These are phyloP conservation scores for Spathaspora boniae DNA, from an alignment of 805 yeast species.

Conservation along the genomic window DNA sequence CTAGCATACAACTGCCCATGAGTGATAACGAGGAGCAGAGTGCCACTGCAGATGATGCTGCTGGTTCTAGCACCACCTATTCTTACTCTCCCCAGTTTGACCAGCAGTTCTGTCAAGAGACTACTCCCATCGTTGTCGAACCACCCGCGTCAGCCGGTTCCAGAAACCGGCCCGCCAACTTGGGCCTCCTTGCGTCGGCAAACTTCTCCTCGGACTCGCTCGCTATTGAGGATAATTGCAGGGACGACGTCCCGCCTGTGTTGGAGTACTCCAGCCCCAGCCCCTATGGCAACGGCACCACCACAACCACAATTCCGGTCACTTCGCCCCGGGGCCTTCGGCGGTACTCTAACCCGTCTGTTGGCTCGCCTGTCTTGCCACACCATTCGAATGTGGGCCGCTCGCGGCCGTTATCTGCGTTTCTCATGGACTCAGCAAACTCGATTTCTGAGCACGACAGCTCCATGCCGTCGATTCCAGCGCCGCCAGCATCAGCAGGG, in stretches of 20 bases:
- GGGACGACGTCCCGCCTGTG: conserved; percentile 2
- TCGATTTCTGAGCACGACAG: conserved; percentile 28
- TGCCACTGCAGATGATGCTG: conserved; percentile 5
- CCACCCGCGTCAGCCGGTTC: too few species aligned
- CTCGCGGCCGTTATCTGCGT: conserved; percentile 36
- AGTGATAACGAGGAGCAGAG: background rate
- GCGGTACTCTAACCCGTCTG: too few species aligned
- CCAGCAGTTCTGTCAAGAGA: too few species aligned
- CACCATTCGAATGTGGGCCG: conserved; percentile 13
- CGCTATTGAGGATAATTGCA: too few species aligned
- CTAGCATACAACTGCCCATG: too few species aligned
- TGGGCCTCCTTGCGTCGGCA: conserved; percentile 32
- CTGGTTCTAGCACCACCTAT: conserved; percentile 10
- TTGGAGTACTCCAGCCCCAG: conserved; percentile 17
- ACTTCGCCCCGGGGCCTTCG: too few species aligned
- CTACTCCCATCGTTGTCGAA: too few species aligned
- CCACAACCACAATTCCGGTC: too few species aligned
- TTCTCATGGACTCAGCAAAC: conserved; percentile 24
- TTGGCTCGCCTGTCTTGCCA: conserved; percentile 9
- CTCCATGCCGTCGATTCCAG: conserved; percentile 14
- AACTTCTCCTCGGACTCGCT: conserved; percentile 39
- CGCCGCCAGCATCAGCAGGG: conserved; percentile 11
- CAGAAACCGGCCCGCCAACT: conserved; percentile 16
- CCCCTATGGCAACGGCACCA: too few species aligned
- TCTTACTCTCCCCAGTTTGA: too few species aligned